Base-by-base conservation (phyloP, 1,139 yeast species). In the Lodderomyces metapsilosis region DNA sequence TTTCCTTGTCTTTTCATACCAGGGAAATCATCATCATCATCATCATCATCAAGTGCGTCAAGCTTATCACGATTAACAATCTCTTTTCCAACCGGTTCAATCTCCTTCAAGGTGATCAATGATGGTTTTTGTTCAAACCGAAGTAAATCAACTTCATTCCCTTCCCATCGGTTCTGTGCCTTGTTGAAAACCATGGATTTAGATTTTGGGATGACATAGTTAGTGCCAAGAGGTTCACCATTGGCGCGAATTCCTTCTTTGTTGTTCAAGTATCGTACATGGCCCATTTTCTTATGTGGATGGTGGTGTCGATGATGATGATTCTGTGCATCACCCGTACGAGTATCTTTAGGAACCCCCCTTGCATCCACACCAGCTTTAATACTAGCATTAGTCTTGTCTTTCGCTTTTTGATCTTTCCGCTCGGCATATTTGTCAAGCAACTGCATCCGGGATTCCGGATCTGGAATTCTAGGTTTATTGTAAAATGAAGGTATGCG, bases 161-260 rank as follows among this genome's bases (percentile, higher is more conserved):
- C 89, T 54, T 82, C 88, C 89, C 89, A 83, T 33, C 63, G 61
- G 43, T 69, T 71, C 27, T 71, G 67, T 12, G 56, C 56, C 4
- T 81, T 72, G 50, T 83, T 80, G 50, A 71, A 82, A 39, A 64
- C 71, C 89, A 82, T 83, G 36, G 57, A 59, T 16, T 49, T 53
- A 9, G 49, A 15, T 13, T 13, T 33, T 13, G 27, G 37, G 50
- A 10, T 50, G 45, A 18, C 13, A 21, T 36, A 15, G 27, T 28
- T 13, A 16, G 4, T 13, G 17, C 17, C 20, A 16, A 7, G 15
- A 15, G 11, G 4, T 15, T 27, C 11, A 16, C 21, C 24, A 11
- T 25, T n/a, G n/a, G 52, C 42, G 1, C 64, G 60, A 1, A 28
- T 46, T 23, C 11, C n/a, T 25, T 4, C 30, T 4, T n/a, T 41